Evolutionary conservation across 2,329 filamentous ascomycete genomes (phyloP).

Genomic region (Trichophyton rubrum): DNA sequence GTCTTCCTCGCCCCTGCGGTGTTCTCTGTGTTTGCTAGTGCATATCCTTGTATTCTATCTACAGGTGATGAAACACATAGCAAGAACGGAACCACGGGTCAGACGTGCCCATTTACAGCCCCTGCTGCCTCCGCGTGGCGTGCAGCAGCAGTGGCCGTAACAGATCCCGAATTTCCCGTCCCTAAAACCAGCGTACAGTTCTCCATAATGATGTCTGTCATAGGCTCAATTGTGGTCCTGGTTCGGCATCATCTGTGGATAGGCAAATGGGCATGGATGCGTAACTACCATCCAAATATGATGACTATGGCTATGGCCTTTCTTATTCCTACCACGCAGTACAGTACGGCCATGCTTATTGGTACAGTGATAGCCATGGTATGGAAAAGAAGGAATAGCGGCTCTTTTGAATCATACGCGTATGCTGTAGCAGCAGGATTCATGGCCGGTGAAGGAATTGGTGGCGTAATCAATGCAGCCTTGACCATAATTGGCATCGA

Average conservation of each 20-base stretch:
- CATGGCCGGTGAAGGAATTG: conserved; percentile 52
- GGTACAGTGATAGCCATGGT: conserved; percentile 41
- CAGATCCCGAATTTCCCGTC: conserved; percentile 44
- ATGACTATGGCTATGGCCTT: conserved; percentile 44
- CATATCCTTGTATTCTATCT: conserved; percentile 52
- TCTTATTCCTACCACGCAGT: conserved; percentile 44
- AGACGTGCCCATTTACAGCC: conserved; percentile 45
- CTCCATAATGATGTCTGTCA: conserved; percentile 40
- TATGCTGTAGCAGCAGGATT: conserved; percentile 49
- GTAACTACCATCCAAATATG: conserved; percentile 9
- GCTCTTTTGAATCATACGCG: conserved; percentile 45
- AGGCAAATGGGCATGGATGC: conserved; percentile 7
- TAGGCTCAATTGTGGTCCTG: conserved; percentile 4
- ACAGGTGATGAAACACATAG: conserved; percentile 22
- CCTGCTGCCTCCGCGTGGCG: conserved; percentile 55
- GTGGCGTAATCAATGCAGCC: conserved; percentile 49
- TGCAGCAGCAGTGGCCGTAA: conserved; percentile 52
- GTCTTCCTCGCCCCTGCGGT: conserved; percentile 55
- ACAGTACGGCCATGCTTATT: conserved; percentile 47
- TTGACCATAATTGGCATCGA: conserved; percentile 28
- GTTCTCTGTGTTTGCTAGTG: conserved; percentile 55
- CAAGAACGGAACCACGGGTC: not conserved
- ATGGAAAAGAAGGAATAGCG: conserved; percentile 44
- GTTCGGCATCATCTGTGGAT: conserved; percentile 8
- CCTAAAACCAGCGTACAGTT: conserved; percentile 39